phyloP scores from a whole-genome alignment of 805 yeast genomes.

The Danielia reshetovae region DNA sequence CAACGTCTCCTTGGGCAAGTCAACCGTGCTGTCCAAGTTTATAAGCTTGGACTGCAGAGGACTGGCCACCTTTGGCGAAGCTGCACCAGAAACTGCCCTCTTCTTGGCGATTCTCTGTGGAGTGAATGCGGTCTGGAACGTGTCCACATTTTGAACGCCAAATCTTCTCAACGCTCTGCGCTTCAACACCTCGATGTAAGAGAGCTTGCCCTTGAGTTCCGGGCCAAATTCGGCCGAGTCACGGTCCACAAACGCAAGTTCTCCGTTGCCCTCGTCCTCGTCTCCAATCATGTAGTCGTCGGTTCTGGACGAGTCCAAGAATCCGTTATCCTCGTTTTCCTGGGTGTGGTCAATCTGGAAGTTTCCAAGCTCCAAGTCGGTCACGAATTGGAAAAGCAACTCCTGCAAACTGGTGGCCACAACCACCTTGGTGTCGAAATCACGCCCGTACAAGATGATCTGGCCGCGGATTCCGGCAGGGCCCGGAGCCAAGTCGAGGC shows the following conservation, averaged over 20 bases:
- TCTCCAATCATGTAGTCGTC: slow-evolving; percentile 43
- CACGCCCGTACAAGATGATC: slow-evolving; percentile 18
- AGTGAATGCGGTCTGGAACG: slow-evolving; percentile 34
- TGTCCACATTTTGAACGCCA: slow-evolving; percentile 33
- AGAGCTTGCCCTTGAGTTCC: slow-evolving; percentile 25
- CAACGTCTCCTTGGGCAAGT: slow-evolving; percentile 40
- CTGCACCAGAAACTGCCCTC: slow-evolving; percentile 3
- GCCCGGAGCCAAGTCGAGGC: slow-evolving; percentile 20
- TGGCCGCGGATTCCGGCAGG: slow-evolving; percentile 17
- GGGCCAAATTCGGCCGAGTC: slow-evolving; percentile 34
- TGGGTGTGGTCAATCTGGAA: slow-evolving; percentile 33
- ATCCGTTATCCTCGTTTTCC: slow-evolving; percentile 32
- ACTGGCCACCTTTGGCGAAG: neutral
- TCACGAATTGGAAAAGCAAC: slow-evolving; percentile 34
- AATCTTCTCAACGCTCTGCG: slow-evolving; percentile 37
- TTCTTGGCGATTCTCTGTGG: slow-evolving; percentile 25
- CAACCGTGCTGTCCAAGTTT: slow-evolving; percentile 27
- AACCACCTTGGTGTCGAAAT: slow-evolving; percentile 19
- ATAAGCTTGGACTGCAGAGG: slow-evolving; percentile 7
- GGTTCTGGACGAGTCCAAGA: slow-evolving; percentile 32
- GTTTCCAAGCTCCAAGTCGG: slow-evolving; percentile 41
- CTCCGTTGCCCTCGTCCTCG: slow-evolving; percentile 44
- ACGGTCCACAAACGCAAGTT: slow-evolving; percentile 35
- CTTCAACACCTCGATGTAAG: slow-evolving; percentile 41
- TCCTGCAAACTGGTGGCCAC: slow-evolving; percentile 29